Conservation (phyloP, 148 eudicot species). For the Chenopodium berlandieri region DNA sequence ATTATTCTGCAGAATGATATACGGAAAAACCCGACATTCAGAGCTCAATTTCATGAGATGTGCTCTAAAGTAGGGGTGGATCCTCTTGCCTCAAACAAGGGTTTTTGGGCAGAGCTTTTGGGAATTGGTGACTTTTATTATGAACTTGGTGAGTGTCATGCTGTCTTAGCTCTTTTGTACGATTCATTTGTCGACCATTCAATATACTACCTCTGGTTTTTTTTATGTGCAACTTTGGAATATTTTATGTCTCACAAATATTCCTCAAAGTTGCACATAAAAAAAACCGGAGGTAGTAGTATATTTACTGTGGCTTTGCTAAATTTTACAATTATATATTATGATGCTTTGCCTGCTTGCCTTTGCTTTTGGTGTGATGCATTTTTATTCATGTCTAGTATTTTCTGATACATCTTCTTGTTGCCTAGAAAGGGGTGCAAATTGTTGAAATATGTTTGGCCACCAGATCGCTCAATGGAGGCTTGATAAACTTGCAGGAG, state of each 20-base stretch:
- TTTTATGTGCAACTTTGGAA: no score
- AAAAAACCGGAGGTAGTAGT: no score
- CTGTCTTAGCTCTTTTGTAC: background rate
- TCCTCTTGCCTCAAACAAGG: constrained; percentile 95
- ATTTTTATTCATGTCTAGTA: background rate
- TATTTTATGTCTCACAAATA: no score
- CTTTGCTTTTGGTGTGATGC: background rate
- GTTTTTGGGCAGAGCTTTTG: constrained; percentile 97
- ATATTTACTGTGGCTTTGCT: no score
- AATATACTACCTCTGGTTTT: no score
- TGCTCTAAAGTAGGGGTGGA: constrained; percentile 99
- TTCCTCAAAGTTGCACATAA: no score
- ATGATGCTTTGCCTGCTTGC: background rate
- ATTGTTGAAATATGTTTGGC: constrained; percentile 93
- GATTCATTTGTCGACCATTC: background rate
- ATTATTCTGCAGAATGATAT: constrained; percentile 80
- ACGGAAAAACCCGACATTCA: constrained; percentile 90
- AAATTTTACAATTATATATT: no score
- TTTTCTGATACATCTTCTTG: constrained; percentile 24
- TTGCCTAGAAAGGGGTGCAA: constrained; percentile 75
- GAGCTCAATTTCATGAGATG: constrained; percentile 98
- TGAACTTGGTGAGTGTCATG: constrained; percentile 73
- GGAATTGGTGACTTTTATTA: constrained; percentile 98
- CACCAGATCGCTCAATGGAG: constrained; percentile 85
- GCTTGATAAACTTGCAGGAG: constrained; percentile 91